Base-by-base conservation (phyloP, 208 protist genomes). In the Herpetomonas samuelpessoai region DNA sequence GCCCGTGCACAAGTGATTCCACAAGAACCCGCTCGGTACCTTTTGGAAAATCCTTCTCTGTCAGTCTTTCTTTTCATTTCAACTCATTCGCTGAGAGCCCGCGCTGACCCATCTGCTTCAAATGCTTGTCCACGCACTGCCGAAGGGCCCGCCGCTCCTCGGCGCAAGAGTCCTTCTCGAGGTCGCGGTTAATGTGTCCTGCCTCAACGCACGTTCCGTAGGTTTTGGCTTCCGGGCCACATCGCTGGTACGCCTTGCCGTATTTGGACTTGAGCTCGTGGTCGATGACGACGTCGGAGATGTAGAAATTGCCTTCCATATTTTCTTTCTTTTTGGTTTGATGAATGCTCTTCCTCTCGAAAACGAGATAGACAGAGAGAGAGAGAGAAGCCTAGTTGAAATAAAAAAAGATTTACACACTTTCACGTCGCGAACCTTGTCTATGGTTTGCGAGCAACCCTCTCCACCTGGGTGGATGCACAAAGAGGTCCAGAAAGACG, bases 271-370 rank as follows among this genome's bases (percentile, higher is more conserved):
- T 65, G 21, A 91, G 39, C 47, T 79, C 71, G 16, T 74, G 74
- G 52, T 80, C 65, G 30, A 95, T 76, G 21, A 95, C 83, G 2
- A 68, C 65, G 50, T 90, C 75, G 0, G 85, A 88, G 14, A 95
- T 62, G 68, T 92, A 95, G 56, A 95, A 92, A 62, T 95, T 95
- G 52, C 88, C 84, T 59, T 95, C 84, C 84, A 92, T 94, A n/a
- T 41, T 14, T 38, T 26, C 0, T 67, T 64, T 66, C 41, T 70
- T 31, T 61, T 57, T 51, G 38, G 29, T 48, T 25, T 19, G 4
- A 44, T 51, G 26, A 44, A 29, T 53, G 44, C 26, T n/a, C 21
- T 39, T 62, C 21, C 31, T 52, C n/a, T n/a, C n/a, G n/a, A n/a
- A n/a, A 56, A n/a, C n/a, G 29, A 68, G 48, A 57, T 38, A 62